Evolutionary conservation across 495 filamentous ascomycete genomes (phyloP).

Genomic region (Tuber microsphaerosporum): DNA sequence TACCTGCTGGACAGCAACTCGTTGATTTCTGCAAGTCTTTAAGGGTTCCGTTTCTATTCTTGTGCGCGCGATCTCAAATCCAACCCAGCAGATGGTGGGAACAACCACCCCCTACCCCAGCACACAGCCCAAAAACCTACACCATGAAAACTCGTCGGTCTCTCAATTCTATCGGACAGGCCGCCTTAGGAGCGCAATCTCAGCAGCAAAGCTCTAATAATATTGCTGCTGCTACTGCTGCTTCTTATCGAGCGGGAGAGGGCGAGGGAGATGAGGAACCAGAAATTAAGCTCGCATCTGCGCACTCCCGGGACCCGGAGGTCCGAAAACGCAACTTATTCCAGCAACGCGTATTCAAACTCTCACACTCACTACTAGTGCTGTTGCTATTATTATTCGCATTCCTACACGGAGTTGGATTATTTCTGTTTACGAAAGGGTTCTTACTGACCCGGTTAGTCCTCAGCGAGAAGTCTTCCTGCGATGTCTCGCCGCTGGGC

Average conservation of each 20-base stretch:
- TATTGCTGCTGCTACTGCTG: background rate
- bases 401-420: conserved; percentile 67
- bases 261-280: background rate
- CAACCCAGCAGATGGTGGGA: background rate
- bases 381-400: conserved; percentile 50
- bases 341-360: conserved; percentile 50
- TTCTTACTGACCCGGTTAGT: conserved; percentile 91
- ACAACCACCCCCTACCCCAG: background rate
- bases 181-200: background rate
- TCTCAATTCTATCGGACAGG: background rate
- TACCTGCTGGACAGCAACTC: background rate
- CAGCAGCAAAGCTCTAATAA: background rate
- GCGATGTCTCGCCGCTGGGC: conserved; percentile 60
- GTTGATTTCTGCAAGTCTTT: background rate
- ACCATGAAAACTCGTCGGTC: background rate
- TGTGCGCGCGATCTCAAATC: background rate
- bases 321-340: conserved; percentile 23
- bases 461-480: conserved; percentile 79
- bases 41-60: background rate
- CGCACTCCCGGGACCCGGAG: conserved; percentile 17
- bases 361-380: conserved; percentile 49
- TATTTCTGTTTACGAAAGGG: conserved; percentile 91
- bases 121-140: background rate
- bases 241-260: background rate
- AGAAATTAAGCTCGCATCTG: conserved; percentile 33